These are phyloP conservation scores for Sporothrix pallida DNA, from an alignment of 2,329 filamentous ascomycete genomes.

Conservation along the genomic window DNA sequence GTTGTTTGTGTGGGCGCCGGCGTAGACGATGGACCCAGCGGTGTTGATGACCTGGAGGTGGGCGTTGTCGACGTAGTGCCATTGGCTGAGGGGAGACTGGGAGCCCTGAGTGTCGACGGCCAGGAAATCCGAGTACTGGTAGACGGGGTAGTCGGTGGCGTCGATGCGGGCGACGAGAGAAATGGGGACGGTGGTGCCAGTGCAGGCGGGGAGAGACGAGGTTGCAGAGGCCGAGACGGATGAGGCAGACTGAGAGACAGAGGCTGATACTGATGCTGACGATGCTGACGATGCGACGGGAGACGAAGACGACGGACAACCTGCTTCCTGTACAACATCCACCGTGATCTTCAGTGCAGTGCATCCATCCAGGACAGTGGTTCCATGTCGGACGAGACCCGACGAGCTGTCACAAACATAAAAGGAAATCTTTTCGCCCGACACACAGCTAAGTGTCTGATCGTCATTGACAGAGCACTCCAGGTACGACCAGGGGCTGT, in stretches of 20 bases:
- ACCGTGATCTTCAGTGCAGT: not conserved
- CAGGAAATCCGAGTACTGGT: constrained; percentile 6
- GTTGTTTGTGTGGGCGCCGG: constrained; percentile 16
- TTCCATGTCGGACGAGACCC: not conserved
- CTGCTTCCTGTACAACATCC: not conserved
- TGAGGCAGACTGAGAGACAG: not conserved
- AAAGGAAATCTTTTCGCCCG: not conserved
- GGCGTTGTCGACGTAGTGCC: not conserved
- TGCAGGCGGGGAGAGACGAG: not conserved
- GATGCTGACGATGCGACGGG: not conserved
- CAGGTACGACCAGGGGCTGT: constrained; percentile 34
- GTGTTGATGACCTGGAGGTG: not conserved
- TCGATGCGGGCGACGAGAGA: not conserved
- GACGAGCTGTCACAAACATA: not conserved
- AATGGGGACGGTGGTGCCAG: not conserved
- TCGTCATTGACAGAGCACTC: constrained; percentile 8
- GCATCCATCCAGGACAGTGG: not conserved
- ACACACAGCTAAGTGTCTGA: not conserved
- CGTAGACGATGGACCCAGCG: not conserved
- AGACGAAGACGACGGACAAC: not conserved
- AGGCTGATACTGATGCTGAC: no score
- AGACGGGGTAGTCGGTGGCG: not conserved
- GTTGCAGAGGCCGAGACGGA: not conserved
- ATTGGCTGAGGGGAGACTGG: not conserved
- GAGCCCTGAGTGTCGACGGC: not conserved